These are phyloP conservation scores for Maudiozyma saulgeensis DNA, from an alignment of 805 yeast genomes.

Conservation along the genomic window DNA sequence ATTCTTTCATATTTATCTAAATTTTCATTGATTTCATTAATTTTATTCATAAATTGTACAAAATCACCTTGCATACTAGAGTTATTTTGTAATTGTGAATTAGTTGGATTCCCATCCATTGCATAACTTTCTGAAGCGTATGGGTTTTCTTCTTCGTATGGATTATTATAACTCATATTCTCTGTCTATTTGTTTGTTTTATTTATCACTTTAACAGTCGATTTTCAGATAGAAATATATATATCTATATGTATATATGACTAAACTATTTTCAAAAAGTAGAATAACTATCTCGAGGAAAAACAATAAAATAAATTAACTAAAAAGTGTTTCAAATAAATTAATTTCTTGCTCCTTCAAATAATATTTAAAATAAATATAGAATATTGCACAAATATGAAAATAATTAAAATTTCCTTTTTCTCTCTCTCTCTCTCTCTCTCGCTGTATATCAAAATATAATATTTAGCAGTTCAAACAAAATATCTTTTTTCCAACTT, in stretches of 20 bases:
- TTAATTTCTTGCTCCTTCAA: background rate
- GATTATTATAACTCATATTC: constrained; percentile 27
- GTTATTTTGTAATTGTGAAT: background rate
- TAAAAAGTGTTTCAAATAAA: no score
- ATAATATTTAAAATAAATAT: background rate
- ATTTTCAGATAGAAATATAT: no score
- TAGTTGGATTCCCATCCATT: background rate
- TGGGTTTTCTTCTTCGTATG: constrained; percentile 20
- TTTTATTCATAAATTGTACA: constrained; percentile 57
- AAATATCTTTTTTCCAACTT: no score
- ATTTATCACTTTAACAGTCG: no score
- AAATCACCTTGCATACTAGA: constrained; percentile 34
- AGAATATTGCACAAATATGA: no score
- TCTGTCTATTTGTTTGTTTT: no score
- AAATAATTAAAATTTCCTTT: background rate
- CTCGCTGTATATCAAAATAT: no score
- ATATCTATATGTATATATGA: no score
- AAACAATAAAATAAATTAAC: no score
- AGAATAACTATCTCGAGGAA: no score
- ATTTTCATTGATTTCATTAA: constrained; percentile 57
- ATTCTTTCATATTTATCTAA: constrained; percentile 62
- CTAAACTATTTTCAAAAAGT: no score
- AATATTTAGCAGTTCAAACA: no score
- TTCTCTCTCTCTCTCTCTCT: background rate
- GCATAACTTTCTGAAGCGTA: constrained; percentile 8